A percentile compares a stretch with the other conserved stretches of the same genome.
phyloP scores from a whole-genome alignment of 2,329 filamentous ascomycete species.

The Fusarium tricinctum region DNA sequence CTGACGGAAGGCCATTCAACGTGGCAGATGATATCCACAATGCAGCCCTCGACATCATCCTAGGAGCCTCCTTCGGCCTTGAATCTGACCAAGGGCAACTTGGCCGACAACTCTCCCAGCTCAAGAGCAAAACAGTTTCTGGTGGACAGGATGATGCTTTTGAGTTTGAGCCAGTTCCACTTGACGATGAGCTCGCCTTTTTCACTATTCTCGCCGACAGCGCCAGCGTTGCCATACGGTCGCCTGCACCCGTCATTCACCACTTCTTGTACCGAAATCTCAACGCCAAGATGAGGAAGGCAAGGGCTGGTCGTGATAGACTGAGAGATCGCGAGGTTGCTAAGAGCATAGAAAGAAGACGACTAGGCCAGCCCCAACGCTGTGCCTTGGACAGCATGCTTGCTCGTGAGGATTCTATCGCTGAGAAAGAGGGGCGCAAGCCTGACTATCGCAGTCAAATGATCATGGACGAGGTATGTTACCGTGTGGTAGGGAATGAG shows the following conservation, averaged over 20 bases:
- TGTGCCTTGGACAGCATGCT: slow-evolving; percentile 52
- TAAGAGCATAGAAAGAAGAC: slow-evolving; percentile 28
- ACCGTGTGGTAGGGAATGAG: accelerated
- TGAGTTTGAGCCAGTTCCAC: slow-evolving; percentile 22
- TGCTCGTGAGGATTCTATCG: slow-evolving; percentile 49
- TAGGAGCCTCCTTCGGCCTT: slow-evolving; percentile 50
- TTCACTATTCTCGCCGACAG: slow-evolving; percentile 31
- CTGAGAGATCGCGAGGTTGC: slow-evolving; percentile 34
- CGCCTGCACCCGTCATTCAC: slow-evolving; percentile 12
- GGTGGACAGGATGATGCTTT: slow-evolving; percentile 26
- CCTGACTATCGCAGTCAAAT: slow-evolving; percentile 50
- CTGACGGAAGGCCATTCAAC: slow-evolving; percentile 51
- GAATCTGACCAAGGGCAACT: slow-evolving; percentile 19
- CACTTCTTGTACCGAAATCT: slow-evolving; percentile 39
- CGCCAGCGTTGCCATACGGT: slow-evolving; percentile 12
- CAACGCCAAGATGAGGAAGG: slow-evolving; percentile 15
- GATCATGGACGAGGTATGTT: slow-evolving; percentile 54
- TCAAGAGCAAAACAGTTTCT: slow-evolving; percentile 3
- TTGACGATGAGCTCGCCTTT: slow-evolving; percentile 18
- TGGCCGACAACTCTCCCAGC: slow-evolving; percentile 13
- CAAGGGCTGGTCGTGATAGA: slow-evolving; percentile 1
- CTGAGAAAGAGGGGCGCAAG: slow-evolving; percentile 50
- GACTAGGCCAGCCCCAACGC: slow-evolving; percentile 7
- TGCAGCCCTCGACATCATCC: slow-evolving; percentile 52
- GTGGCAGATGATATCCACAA: slow-evolving; percentile 51